These are phyloP conservation scores for Lomentospora prolificans DNA, from an alignment of 2,329 filamentous ascomycete species.

Conservation along the genomic window DNA sequence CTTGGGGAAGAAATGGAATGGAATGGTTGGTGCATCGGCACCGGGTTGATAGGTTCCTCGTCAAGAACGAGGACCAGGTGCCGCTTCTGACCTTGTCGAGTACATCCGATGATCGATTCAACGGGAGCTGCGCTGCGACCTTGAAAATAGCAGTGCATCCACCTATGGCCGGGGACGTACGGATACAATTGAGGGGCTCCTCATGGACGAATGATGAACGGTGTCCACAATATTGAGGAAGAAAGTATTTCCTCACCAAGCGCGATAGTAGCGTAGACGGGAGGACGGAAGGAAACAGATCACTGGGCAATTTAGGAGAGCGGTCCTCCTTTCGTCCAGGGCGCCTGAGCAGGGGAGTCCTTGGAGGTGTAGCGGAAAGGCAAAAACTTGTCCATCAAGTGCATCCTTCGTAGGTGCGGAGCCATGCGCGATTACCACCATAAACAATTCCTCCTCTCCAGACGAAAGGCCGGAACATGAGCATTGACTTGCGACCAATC, in stretches of 20 bases:
- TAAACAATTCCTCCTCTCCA: background rate
- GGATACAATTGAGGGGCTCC: background rate
- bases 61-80: too few relatives aligned
- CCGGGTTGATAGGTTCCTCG: too few relatives aligned
- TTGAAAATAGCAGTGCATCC: slow-evolving; percentile 1
- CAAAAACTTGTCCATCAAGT: too few relatives aligned
- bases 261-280: too few relatives aligned
- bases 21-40: background rate
- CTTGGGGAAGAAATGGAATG: background rate
- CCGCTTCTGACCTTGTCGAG: too few relatives aligned
- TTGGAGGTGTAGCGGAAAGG: background rate
- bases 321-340: background rate
- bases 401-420: background rate
- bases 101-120: too few relatives aligned
- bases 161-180: background rate
- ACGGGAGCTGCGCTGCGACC: background rate
- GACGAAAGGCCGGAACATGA: background rate
- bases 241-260: too few relatives aligned
- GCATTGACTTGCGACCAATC: background rate
- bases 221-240: background rate
- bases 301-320: background rate
- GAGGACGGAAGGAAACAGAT: background rate
- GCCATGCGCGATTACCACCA: too few relatives aligned
- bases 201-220: background rate
- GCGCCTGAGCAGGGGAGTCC: background rate